Conservation (phyloP, 2,329 filamentous ascomycete species). For the Colletotrichum paranaense region DNA sequence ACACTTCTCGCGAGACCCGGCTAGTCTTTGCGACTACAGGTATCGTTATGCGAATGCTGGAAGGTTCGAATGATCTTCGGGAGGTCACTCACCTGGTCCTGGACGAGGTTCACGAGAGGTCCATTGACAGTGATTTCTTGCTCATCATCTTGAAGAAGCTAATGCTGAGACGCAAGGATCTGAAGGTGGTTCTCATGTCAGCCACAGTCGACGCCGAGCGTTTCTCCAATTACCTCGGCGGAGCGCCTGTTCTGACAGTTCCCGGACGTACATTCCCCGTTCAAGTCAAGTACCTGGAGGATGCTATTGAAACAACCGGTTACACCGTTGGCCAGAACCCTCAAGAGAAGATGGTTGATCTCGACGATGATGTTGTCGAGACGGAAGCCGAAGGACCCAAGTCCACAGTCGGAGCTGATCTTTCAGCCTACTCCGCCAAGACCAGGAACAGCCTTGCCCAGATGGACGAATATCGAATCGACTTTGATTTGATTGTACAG, state of each 20-base stretch:
- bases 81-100: slow-evolving; percentile 95
- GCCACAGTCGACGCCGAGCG: slow-evolving; percentile 93
- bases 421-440: slow-evolving; percentile 78
- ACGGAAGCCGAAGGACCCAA: slow-evolving; percentile 58
- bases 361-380: slow-evolving; percentile 70
- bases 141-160: slow-evolving; percentile 91
- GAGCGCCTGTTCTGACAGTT: slow-evolving; percentile 88
- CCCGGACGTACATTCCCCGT: slow-evolving; percentile 96
- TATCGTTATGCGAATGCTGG: slow-evolving; percentile 98
- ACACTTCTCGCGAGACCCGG: slow-evolving; percentile 82
- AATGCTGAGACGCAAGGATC: slow-evolving; percentile 78
- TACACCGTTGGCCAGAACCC: slow-evolving; percentile 65
- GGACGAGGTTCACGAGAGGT: slow-evolving; percentile 97
- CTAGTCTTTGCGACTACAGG: slow-evolving; percentile 90
- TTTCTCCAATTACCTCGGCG: slow-evolving; percentile 89
- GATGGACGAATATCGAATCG: slow-evolving; percentile 91
- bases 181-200: slow-evolving; percentile 97
- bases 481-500: slow-evolving; percentile 86
- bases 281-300: slow-evolving; percentile 87
- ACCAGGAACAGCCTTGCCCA: slow-evolving; percentile 80
- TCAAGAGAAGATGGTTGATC: slow-evolving; percentile 66
- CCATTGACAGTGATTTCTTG: slow-evolving; percentile 96
- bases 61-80: slow-evolving; percentile 84
- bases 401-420: slow-evolving; percentile 63
- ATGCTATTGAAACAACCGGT: slow-evolving; percentile 88